phyloP scores from a whole-genome alignment of 2,329 filamentous ascomycete species.

The Daldinia sp. region DNA sequence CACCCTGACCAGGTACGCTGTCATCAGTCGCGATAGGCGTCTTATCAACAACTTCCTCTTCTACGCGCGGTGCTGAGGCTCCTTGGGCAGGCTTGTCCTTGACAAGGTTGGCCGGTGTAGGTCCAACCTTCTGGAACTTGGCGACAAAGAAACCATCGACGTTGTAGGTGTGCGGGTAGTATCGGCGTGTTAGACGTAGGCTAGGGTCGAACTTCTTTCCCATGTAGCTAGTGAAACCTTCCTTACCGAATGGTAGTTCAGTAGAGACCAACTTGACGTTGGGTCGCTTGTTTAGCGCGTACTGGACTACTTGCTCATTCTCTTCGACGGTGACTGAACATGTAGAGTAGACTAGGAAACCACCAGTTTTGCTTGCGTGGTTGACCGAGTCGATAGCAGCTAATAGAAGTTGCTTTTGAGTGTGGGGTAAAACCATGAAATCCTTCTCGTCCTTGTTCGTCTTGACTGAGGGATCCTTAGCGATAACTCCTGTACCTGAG shows the following conservation, averaged over 20 bases:
- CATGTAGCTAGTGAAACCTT: conserved; percentile 90
- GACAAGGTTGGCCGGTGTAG: conserved; percentile 70
- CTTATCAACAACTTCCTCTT: conserved; percentile 69
- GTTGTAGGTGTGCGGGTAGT: conserved; percentile 92
- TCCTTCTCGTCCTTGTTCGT: conserved; percentile 97
- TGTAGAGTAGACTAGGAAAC: conserved; percentile 96
- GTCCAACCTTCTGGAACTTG: conserved; percentile 93
- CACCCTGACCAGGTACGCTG: conserved; percentile 52
- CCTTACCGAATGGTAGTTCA: conserved; percentile 86
- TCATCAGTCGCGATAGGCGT: conserved; percentile 66
- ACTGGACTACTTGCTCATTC: conserved; percentile 91
- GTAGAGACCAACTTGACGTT: conserved; percentile 95
- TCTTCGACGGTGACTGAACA: conserved; percentile 95
- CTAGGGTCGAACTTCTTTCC: conserved; percentile 90
- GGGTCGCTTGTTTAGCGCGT: conserved; percentile 87
- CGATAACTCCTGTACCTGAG: conserved; percentile 96
- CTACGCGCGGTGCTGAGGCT: conserved; percentile 39
- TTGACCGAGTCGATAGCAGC: conserved; percentile 95
- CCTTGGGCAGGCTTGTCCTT: conserved; percentile 43
- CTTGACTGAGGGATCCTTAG: conserved; percentile 96
- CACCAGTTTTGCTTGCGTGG: conserved; percentile 89
- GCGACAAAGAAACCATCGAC: conserved; percentile 98
- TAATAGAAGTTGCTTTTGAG: conserved; percentile 92
- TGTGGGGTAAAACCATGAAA: conserved; percentile 90
- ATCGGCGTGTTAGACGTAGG: conserved; percentile 83